These are phyloP conservation scores for Phyllosticta capitalensis DNA, from an alignment of 2,329 filamentous ascomycete species.

Conservation along the genomic window DNA sequence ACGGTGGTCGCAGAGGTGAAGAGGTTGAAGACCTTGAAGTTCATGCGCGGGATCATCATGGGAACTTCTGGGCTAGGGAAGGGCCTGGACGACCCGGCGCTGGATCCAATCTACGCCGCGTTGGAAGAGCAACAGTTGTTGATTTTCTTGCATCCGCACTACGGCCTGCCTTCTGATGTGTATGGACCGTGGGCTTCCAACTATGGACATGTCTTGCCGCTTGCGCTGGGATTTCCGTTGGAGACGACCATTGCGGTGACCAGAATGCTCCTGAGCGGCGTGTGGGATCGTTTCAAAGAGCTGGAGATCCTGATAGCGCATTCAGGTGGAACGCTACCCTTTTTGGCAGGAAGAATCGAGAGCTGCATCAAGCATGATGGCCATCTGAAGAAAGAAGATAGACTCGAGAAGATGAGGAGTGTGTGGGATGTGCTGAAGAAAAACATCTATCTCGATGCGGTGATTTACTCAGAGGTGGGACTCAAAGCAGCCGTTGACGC, in stretches of 20 bases:
- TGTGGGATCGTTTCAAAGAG: constrained; percentile 65
- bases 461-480: constrained; percentile 69
- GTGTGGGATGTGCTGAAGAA: constrained; percentile 58
- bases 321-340: constrained; percentile 79
- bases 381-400: constrained; percentile 57
- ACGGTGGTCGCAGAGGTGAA: constrained; percentile 57
- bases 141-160: constrained; percentile 85
- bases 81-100: constrained; percentile 66
- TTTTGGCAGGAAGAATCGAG: constrained; percentile 79
- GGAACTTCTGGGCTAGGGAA: constrained; percentile 70
- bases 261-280: constrained; percentile 76
- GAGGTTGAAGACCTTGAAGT: constrained; percentile 50
- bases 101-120: constrained; percentile 64
- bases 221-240: constrained; percentile 80
- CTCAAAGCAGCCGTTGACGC: constrained; percentile 61
- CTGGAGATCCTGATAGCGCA: constrained; percentile 75
- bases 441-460: constrained; percentile 82
- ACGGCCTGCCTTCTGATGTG: constrained; percentile 71
- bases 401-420: constrained; percentile 45
- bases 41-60: constrained; percentile 78
- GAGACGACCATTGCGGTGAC: constrained; percentile 88
- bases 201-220: constrained; percentile 79
- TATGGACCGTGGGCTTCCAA: constrained; percentile 64
- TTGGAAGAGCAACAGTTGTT: constrained; percentile 56
- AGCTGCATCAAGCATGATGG: constrained; percentile 79